Evolutionary conservation across 2,329 filamentous ascomycete species (phyloP), one percentile per base, ranked within the genome.

Genomic region (Cercospora sojina): DNA sequence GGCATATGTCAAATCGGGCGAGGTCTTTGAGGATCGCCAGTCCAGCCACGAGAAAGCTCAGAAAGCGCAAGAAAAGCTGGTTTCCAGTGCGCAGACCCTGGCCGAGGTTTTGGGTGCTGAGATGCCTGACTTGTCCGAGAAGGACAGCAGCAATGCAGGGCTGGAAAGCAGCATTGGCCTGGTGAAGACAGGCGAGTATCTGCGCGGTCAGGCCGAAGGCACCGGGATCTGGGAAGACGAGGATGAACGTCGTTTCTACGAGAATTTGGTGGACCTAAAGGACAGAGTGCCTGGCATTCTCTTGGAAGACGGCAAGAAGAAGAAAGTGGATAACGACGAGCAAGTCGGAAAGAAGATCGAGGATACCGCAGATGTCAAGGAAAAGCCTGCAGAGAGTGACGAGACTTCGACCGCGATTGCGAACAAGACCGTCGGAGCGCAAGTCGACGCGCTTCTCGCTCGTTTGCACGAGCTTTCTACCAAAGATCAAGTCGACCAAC

Each of bases 211-310:
- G 77, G 90, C 90, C 23, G 94, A 98, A 66, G 93, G 93, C 20
- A 87, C 93, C 25, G 95, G 95, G 0, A 98, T 99, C 69, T 99
- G 95, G 95, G 93, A 97, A 80, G 95, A 99, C 73, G 95, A 99
- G 76, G 95, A 99, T 63, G 94, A 99, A 79, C 89, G 95, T 67
- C 91, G 95, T 67, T 99, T 99, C 78, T 99, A 99, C 80, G 95
- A 99, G 82, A 98, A 97, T 70, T 80, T 99, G 10, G 91, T 96
- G 12, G 95, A 99, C 76, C 83, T 99, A 16, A 97, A 96, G 76
- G 95, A 96, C 72, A 96, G 97, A 73, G 95, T 99, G 2, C 96
- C 95, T 0, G 90, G 90, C 1, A 96, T 99, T 73, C 83, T 99
- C 8, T 86, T 99, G 0, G 95, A 99, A 75, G 95, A 98, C 73